Evolutionary conservation across 495 filamentous ascomycete genomes (phyloP), one percentile per base, ranked within the genome.

Genomic region (Penicillium macrosclerotiorum): DNA sequence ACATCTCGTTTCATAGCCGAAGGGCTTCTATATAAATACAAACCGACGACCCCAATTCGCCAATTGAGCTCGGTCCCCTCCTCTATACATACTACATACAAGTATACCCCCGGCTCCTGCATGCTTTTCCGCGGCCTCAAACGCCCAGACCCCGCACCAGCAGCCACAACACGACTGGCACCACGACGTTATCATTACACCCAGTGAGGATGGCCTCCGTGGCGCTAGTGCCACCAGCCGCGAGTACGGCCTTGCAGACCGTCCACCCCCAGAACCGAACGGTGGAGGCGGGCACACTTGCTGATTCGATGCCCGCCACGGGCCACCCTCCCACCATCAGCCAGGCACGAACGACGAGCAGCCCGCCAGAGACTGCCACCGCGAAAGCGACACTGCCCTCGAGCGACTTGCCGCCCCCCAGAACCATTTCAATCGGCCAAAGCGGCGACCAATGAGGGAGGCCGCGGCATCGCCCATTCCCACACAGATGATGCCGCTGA

Each of bases 171-270:
- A 94, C 84, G 30, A 97, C 80, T n/a, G 94, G 94, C 50, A 97
- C 93, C 42, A 96, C 80, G 19, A 99, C 92, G 74, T 99, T 99
- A 72, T 99, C 93, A 74, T 99, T 99, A 38, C 90, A 93, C 8
- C 93, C 94, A 34, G 94, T 97, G 43, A 97, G 71, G 45, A 96
- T 90, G 14, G 93, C 91, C 71, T 97, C 93, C 45, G 90, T 93
- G 45, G 96, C 77, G 65, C 90, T 95, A 23, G 92, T 89, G 43
- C 90, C 82, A 29, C 75, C 75, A 5, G 88, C 90, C 39, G 89
- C 91, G 33, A 83, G 57, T 14, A 75, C 67, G 35, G 83, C 78
- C 63, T 86, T 90, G 29, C 67, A 71, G 45, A 72, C 44, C 13
- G 71, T 76, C 40, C 55, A 61, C 25, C 58, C 22, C 71, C 74